Evolutionary conservation across 2,329 filamentous ascomycete species (phyloP).

Genomic region (Pseudocercospora cruenta): DNA sequence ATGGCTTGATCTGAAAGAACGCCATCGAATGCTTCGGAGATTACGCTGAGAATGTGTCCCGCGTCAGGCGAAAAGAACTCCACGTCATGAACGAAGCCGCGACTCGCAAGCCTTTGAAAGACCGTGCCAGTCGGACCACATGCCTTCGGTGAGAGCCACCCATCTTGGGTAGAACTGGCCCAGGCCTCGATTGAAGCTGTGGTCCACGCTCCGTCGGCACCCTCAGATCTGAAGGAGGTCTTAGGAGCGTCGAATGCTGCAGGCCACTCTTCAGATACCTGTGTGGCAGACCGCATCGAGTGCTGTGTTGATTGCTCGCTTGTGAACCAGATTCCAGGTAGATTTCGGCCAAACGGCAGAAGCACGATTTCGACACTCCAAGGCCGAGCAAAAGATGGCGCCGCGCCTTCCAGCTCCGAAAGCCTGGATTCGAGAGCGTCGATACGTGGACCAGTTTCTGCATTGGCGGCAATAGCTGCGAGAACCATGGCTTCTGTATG

Average conservation of each 20-base stretch:
- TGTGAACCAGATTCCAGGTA: slow-evolving; percentile 59
- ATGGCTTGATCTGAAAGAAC: slow-evolving; percentile 31
- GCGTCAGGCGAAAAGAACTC: slow-evolving; percentile 66
- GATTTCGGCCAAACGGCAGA: slow-evolving; percentile 66
- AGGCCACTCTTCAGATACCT: slow-evolving; percentile 54
- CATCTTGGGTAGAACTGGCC: slow-evolving; percentile 47
- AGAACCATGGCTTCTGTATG: slow-evolving; percentile 41
- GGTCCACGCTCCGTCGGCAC: slow-evolving; percentile 53
- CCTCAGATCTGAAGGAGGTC: slow-evolving; percentile 31
- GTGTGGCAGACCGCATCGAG: slow-evolving; percentile 43
- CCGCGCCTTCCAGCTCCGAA: slow-evolving; percentile 59
- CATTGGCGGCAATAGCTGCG: slow-evolving; percentile 38
- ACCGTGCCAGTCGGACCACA: slow-evolving; percentile 66
- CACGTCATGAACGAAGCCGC: slow-evolving; percentile 70
- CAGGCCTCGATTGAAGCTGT: slow-evolving; percentile 54
- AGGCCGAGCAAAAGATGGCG: slow-evolving; percentile 65
- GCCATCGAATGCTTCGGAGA: slow-evolving; percentile 65
- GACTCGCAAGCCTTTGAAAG: slow-evolving; percentile 73
- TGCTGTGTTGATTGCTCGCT: slow-evolving; percentile 42
- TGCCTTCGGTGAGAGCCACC: slow-evolving; percentile 70
- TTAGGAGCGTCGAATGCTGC: slow-evolving; percentile 36
- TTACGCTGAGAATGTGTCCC: slow-evolving; percentile 66
- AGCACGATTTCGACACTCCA: slow-evolving; percentile 80
- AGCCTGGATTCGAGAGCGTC: slow-evolving; percentile 54
- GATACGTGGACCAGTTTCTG: slow-evolving; percentile 49